Evolutionary conservation across 1,139 yeast species (phyloP).

Genomic region (Entelexis sorbosivorans): DNA sequence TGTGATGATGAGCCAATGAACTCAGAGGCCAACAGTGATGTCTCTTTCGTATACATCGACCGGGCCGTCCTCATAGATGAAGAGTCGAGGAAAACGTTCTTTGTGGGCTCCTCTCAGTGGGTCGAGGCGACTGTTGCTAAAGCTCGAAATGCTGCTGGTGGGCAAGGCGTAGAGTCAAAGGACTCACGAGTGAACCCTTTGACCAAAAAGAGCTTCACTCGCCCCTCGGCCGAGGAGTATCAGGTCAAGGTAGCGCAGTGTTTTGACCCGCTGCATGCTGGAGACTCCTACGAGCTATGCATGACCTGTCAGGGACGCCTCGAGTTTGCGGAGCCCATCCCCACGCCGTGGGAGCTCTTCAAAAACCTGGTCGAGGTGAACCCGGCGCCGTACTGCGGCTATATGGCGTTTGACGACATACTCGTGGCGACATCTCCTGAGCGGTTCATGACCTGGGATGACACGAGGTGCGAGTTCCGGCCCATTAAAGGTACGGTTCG

Average conservation of each 20-base stretch:
- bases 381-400: conserved; percentile 91
- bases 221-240: conserved; percentile 38
- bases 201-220: not conserved
- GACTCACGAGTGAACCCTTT: not conserved
- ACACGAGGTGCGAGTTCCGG: conserved; percentile 57
- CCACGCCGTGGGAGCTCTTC: conserved; percentile 64
- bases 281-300: conserved; percentile 92
- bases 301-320: conserved; percentile 70
- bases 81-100: conserved; percentile 42
- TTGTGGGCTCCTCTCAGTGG: conserved; percentile 31
- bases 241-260: conserved; percentile 48
- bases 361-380: conserved; percentile 58
- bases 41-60: conserved; percentile 14
- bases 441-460: conserved; percentile 68
- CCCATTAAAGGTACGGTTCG: conserved; percentile 95
- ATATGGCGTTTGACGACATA: conserved; percentile 56
- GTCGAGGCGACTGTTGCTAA: not conserved
- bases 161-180: not conserved
- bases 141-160: not conserved
- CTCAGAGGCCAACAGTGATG: conserved; percentile 31
- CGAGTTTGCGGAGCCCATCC: conserved; percentile 27
- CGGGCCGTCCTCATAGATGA: conserved; percentile 13
- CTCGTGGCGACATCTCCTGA: conserved; percentile 90
- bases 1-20: not conserved
- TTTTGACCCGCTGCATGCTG: conserved; percentile 58